A percentile compares a stretch with the other conserved stretches of the same genome.
Evolutionary conservation across 768 basidiomycete genomes (phyloP).

Genomic region (Leccinum barrowsii): DNA sequence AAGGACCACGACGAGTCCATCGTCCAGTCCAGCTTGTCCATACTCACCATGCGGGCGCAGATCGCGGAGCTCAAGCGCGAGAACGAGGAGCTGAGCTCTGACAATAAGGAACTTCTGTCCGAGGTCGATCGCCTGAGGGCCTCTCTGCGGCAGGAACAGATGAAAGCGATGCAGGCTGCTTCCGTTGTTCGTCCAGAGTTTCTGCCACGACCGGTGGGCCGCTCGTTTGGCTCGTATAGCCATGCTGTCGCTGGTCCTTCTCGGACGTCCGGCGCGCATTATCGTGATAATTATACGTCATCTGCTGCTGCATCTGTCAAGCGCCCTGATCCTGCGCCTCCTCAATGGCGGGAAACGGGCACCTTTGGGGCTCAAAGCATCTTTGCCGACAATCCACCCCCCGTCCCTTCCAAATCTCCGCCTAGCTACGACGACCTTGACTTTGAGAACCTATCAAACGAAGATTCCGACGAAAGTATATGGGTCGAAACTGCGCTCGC

Average conservation of each 20-base stretch:
- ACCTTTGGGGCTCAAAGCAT: slow-evolving; percentile 19
- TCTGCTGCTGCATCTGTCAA: neutral
- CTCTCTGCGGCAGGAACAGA: slow-evolving; percentile 13
- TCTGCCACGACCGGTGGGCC: neutral
- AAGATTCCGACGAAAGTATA: neutral
- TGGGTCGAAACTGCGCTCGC: slow-evolving; percentile 19
- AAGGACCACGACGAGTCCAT: slow-evolving; percentile 33
- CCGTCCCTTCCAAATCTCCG: slow-evolving; percentile 13
- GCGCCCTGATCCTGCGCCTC: neutral
- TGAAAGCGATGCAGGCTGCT: neutral
- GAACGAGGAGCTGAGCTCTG: slow-evolving; percentile 25
- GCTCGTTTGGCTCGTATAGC: slow-evolving; percentile 8
- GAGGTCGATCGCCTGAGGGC: slow-evolving; percentile 20
- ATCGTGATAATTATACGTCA: neutral
- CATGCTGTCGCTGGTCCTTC: slow-evolving; percentile 28
- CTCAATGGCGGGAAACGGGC: neutral
- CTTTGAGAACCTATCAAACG: neutral
- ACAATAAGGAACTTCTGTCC: slow-evolving; percentile 25
- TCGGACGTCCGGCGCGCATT: neutral
- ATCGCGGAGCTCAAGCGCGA: slow-evolving; percentile 35
- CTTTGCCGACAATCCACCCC: slow-evolving; percentile 27
- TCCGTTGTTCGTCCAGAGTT: neutral
- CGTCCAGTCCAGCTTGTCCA: slow-evolving; percentile 47
- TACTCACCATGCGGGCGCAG: slow-evolving; percentile 42
- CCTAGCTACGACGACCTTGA: slow-evolving; percentile 14